These are phyloP conservation scores for Tulasnella sp. DNA, from an alignment of 768 basidiomycete species.

Conservation along the genomic window DNA sequence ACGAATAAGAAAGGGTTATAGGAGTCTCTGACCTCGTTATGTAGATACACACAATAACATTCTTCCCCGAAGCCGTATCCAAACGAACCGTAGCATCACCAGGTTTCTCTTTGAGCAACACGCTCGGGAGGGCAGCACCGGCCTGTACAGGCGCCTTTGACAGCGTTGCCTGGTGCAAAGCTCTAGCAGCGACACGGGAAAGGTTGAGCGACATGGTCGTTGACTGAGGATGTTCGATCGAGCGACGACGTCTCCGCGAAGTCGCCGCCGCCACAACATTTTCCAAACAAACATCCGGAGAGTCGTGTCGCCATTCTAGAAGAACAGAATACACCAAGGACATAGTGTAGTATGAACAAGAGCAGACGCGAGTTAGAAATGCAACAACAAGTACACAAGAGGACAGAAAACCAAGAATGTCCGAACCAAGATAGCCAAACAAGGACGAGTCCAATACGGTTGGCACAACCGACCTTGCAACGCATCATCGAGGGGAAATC, in stretches of 20 bases:
- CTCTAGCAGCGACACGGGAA: not conserved
- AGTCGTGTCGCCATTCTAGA: too few relatives aligned
- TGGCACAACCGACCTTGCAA: not conserved
- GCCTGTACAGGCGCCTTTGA: conserved; percentile 3
- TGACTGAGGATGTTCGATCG: too few relatives aligned
- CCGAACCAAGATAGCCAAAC: not conserved
- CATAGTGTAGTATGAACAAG: not conserved
- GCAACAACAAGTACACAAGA: not conserved
- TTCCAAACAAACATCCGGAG: too few relatives aligned
- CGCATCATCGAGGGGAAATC: not conserved
- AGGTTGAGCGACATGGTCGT: not conserved
- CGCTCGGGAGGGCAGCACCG: not conserved
- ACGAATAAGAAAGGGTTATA: not conserved
- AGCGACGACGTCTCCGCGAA: too few relatives aligned
- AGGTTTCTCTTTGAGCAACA: conserved; percentile 4
- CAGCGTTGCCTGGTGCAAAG: not conserved
- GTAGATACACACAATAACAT: conserved; percentile 41
- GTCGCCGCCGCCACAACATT: too few relatives aligned
- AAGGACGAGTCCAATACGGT: not conserved
- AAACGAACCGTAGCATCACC: conserved; percentile 2
- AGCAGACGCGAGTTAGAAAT: not conserved
- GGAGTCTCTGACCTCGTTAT: not conserved
- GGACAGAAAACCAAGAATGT: not conserved
- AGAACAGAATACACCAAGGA: not conserved
- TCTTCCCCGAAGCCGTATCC: conserved; percentile 34